A percentile compares a stretch with the other conserved stretches of the same genome.
These are phyloP conservation scores for Bipolaris sorokiniana DNA, from an alignment of 2,329 filamentous ascomycete species.

Conservation along the genomic window DNA sequence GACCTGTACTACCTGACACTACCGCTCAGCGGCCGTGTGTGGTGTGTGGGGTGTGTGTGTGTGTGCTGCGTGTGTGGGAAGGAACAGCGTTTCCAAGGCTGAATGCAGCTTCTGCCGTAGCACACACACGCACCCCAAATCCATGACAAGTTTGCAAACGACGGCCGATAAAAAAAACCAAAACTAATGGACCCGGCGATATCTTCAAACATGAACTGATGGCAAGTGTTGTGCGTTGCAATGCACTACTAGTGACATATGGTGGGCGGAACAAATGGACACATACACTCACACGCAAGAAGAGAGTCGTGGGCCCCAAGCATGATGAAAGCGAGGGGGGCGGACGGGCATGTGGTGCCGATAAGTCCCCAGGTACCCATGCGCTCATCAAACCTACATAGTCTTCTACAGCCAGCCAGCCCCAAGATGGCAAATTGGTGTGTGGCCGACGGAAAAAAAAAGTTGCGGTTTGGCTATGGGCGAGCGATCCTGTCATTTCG, in stretches of 20 bases:
- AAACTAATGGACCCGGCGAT: constrained; percentile 21
- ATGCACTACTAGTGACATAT: constrained; percentile 17
- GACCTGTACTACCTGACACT: constrained; percentile 42
- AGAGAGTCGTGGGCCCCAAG: not conserved
- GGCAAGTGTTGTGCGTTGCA: constrained; percentile 16
- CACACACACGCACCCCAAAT: not conserved
- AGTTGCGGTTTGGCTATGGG: constrained; percentile 35
- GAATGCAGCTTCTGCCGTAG: too few species aligned
- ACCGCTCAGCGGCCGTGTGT: constrained; percentile 21
- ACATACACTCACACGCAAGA: not conserved
- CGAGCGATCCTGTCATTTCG: constrained; percentile 44
- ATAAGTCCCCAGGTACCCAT: constrained; percentile 37
- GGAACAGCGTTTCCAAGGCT: too few species aligned
- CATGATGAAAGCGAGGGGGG: constrained; percentile 16
- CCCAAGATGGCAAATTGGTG: too few species aligned
- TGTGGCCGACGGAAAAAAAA: constrained; percentile 32
- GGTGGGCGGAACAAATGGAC: constrained; percentile 1
- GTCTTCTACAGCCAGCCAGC: too few species aligned
- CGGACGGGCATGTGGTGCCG: constrained; percentile 36
- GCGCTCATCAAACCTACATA: constrained; percentile 45
- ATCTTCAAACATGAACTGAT: constrained; percentile 19
- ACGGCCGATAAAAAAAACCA: constrained; percentile 7
- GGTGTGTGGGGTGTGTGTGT: constrained; percentile 15
- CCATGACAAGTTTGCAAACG: constrained; percentile 23
- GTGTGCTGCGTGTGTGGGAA: not conserved